Percentiles rank a stretch among this genome's conserved stretches.
Evolutionary conservation across 2,329 filamentous ascomycete genomes (phyloP).

Genomic region (Neofusicoccum laricinum): DNA sequence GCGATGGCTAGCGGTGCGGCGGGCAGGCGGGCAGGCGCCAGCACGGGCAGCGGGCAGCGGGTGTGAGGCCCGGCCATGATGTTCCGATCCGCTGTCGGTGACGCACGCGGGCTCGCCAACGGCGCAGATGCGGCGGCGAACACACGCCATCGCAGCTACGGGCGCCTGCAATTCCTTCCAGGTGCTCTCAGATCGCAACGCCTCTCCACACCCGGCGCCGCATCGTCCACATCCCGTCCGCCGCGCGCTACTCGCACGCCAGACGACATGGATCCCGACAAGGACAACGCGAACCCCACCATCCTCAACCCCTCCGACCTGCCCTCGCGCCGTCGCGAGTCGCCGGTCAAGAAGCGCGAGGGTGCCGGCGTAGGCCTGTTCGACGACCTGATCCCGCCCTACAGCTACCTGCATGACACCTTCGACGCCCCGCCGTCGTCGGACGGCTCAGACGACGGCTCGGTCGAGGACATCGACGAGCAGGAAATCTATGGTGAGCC

Average conservation of each 20-base stretch:
- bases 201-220: not conserved
- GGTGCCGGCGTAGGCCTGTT: conserved; percentile 54
- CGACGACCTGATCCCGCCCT: conserved; percentile 50
- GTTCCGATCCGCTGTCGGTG: conserved; percentile 9
- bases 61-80: not conserved
- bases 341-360: conserved; percentile 40
- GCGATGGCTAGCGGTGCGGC: not conserved
- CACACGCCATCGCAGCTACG: conserved; percentile 6
- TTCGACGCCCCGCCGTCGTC: conserved; percentile 40
- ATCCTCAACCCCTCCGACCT: conserved; percentile 86
- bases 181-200: not conserved
- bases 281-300: conserved; percentile 84
- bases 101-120: not conserved
- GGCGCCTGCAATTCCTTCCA: not conserved
- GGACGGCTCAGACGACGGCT: conserved; percentile 53
- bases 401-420: conserved; percentile 49
- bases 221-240: conserved; percentile 9
- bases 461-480: conserved; percentile 84
- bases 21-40: too few relatives aligned
- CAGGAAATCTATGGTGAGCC: conserved; percentile 87
- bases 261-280: conserved; percentile 42
- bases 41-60: not conserved
- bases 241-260: not conserved
- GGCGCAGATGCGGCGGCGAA: not conserved
- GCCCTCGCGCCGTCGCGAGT: conserved; percentile 66